Base-by-base conservation (phyloP, 2,329 filamentous ascomycete species). In the Fusarium sp. region DNA sequence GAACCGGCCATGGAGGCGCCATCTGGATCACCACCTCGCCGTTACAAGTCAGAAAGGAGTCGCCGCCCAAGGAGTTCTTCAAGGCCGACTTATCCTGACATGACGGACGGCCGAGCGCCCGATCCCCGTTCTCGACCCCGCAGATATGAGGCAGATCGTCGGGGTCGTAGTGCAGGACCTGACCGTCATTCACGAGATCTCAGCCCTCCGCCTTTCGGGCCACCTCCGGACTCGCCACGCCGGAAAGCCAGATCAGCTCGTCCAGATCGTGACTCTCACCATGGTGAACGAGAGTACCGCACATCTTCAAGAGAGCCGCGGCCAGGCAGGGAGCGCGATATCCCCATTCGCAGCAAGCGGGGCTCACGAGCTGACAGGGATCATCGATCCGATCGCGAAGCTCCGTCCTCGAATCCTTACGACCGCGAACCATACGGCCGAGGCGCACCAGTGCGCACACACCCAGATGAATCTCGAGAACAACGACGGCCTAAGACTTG, bases 151-250 rank as follows among this genome's bases (percentile, higher is more conserved):
- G 22, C 59, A 7, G 71, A 72, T n/a, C 56, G 51, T 22, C 71
- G 71, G 7, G 71, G 71, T n/a, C 70, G 70, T 7, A 74, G 71
- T 39, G 56, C 49, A 3, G 71, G 66, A 9, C 66, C 71, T 19
- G 50, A 64, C 19, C 64, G 62, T 15, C 45, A 56, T 26, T 35
- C n/a, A 9, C 63, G 70, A 35, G 66, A 63, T 2, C 61, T 64
- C 5, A 70, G 67, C 9, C 65, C 65, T 22, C 65, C 62, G 7
- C 67, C 65, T 3, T 60, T 71, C 24, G 62, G 67, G 13, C 58
- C 68, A 17, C 55, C 66, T 13, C 63, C 62, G 19, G 70, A 74
- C 17, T 61, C 65, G n/a, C 56, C 68, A 28, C 70, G 65, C 24
- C 68, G 68, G 4, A 51, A 68, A 14, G 55, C 62, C 37, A 62